Conservation (phyloP, 2,329 filamentous ascomycete genomes). For the Chaetomium strumarium region DNA sequence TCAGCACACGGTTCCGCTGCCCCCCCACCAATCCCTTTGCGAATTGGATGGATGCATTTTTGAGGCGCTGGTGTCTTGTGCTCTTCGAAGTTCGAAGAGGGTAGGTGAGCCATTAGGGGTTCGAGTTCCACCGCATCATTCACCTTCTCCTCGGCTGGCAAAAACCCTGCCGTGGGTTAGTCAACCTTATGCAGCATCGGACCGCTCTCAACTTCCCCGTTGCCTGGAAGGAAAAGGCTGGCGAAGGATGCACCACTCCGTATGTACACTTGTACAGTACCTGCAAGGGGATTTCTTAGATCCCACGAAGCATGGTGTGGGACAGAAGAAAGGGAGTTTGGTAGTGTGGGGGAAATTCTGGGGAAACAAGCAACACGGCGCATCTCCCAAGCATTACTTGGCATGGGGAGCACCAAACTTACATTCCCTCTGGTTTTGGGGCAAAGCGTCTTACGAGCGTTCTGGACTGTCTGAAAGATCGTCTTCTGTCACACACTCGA, state of each 20-base stretch:
- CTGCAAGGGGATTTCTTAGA: not conserved
- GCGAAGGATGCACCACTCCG: not conserved
- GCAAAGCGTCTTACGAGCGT: conserved; percentile 5
- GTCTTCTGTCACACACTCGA: not conserved
- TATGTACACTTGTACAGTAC: no score
- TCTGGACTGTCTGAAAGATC: not conserved
- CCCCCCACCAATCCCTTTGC: not conserved
- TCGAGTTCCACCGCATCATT: not conserved
- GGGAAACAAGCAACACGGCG: conserved; percentile 16
- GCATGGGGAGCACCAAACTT: conserved; percentile 1
- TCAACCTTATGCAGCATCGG: not conserved
- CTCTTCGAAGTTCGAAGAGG: not conserved
- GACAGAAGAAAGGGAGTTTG: not conserved
- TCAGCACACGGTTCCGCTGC: not conserved
- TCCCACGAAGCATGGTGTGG: not conserved
- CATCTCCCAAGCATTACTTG: conserved; percentile 10
- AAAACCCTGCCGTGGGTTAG: conserved; percentile 1
- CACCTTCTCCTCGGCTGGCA: not conserved
- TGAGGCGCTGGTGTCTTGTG: not conserved
- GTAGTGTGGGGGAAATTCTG: not conserved
- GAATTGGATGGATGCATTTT: not conserved
- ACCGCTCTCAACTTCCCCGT: not conserved
- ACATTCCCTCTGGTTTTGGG: not conserved
- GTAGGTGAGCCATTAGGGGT: not conserved
- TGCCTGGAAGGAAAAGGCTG: not conserved